A percentile compares a stretch with the other conserved stretches of the same genome.
These are phyloP conservation scores for Jamesozyma spencerorum DNA, from an alignment of 805 yeast species.

Conservation along the genomic window DNA sequence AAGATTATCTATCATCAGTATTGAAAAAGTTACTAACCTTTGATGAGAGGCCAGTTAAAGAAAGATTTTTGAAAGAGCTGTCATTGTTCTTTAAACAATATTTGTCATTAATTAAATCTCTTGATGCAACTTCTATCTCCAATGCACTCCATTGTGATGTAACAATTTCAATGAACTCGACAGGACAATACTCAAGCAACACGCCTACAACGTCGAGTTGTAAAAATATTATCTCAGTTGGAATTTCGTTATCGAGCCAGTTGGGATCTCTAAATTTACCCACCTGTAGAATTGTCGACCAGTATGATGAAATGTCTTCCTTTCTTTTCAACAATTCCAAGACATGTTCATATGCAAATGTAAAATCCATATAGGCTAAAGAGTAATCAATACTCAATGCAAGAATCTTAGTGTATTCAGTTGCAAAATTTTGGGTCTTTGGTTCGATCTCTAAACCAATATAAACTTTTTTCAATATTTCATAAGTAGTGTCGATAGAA, in stretches of 20 bases:
- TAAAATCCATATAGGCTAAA: slow-evolving; percentile 51
- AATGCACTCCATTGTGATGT: slow-evolving; percentile 55
- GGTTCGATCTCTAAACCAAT: slow-evolving; percentile 30
- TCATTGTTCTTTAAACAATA: not conserved
- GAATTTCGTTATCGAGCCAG: slow-evolving; percentile 34
- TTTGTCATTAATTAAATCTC: slow-evolving; percentile 14
- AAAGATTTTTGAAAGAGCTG: not conserved
- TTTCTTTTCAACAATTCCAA: slow-evolving; percentile 31
- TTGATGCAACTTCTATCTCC: slow-evolving; percentile 33
- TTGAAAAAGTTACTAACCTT: not conserved
- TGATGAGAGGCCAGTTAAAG: not conserved
- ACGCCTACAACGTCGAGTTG: slow-evolving; percentile 50
- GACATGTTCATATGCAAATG: slow-evolving; percentile 42
- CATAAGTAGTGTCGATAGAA: slow-evolving; percentile 34
- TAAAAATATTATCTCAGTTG: slow-evolving; percentile 32
- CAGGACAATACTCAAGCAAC: slow-evolving; percentile 43
- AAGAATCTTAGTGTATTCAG: slow-evolving; percentile 23
- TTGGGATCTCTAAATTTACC: slow-evolving; percentile 47
- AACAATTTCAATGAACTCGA: slow-evolving; percentile 46
- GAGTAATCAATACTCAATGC: slow-evolving; percentile 60
- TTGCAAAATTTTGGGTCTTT: not conserved
- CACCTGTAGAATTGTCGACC: slow-evolving; percentile 71
- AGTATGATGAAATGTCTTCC: slow-evolving; percentile 28
- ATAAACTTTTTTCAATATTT: slow-evolving; percentile 35
- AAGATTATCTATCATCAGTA: not conserved